Percentiles rank a stretch among this genome's conserved stretches.
Conservation (phyloP, 805 yeast species). For the Brettanomyces custersianus region DNA sequence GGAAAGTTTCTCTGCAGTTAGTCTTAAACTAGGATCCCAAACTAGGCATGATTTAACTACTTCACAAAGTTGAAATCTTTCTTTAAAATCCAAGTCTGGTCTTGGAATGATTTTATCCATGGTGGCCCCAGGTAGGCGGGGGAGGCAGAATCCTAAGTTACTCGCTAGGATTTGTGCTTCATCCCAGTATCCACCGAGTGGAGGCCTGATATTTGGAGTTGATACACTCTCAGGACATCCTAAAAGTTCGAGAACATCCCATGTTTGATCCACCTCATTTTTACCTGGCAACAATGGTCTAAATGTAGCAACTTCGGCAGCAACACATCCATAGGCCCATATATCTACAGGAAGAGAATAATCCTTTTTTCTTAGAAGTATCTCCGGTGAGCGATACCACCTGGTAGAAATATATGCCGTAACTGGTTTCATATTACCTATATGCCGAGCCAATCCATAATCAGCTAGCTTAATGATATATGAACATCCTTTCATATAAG, state of each 20-base stretch:
- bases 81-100: conserved; percentile 28
- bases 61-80: conserved; percentile 32
- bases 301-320: conserved; percentile 62
- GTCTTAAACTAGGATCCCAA: conserved; percentile 75
- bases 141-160: conserved; percentile 47
- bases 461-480: conserved; percentile 72
- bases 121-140: conserved; percentile 42
- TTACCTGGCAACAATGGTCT: conserved; percentile 79
- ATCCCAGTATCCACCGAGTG: conserved; percentile 66
- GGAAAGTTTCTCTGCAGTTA: conserved; percentile 40
- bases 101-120: conserved; percentile 38
- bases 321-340: conserved; percentile 83
- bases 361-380: conserved; percentile 50
- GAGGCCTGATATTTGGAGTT: neutral
- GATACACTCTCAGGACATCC: conserved; percentile 55
- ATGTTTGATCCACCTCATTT: conserved; percentile 70
- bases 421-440: conserved; percentile 42
- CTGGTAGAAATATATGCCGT: conserved; percentile 77
- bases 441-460: conserved; percentile 66
- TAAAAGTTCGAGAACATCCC: conserved; percentile 54
- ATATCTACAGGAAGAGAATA: conserved; percentile 69
- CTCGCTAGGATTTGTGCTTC: conserved; percentile 47
- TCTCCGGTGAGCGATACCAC: conserved; percentile 84
- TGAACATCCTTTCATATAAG: conserved; percentile 28
- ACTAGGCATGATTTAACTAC: conserved; percentile 43